phyloP scores from a whole-genome alignment of 805 yeast genomes.

The Saccharomyces kudriavzevii region DNA sequence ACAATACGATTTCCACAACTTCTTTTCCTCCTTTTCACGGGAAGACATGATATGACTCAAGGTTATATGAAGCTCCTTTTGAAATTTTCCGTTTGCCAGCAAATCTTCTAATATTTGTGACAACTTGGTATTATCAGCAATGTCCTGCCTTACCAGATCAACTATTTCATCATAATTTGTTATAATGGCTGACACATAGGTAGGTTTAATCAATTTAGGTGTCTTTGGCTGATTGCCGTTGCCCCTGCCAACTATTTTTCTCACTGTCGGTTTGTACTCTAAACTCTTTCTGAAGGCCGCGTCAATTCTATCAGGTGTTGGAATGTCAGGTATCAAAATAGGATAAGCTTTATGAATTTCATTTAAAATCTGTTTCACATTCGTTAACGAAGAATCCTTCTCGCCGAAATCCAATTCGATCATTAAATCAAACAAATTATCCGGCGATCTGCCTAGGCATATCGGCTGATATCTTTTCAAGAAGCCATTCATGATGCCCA shows the following conservation, averaged over 20 bases:
- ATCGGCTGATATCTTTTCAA: conserved; percentile 60
- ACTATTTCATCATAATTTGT: conserved; percentile 15
- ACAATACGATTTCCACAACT: conserved; percentile 24
- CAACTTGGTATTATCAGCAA: neutral
- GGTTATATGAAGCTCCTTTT: conserved; percentile 58
- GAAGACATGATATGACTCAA: conserved; percentile 47
- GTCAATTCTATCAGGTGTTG: conserved; percentile 35
- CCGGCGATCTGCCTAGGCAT: conserved; percentile 43
- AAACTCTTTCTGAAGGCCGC: conserved; percentile 48
- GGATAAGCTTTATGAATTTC: conserved; percentile 38
- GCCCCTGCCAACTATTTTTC: conserved; percentile 28
- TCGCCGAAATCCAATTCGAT: conserved; percentile 45
- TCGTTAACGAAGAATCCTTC: conserved; percentile 40
- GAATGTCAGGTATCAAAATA: conserved; percentile 34
- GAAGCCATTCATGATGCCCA: conserved; percentile 66
- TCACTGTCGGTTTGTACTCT: conserved; percentile 44
- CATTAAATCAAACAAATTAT: conserved; percentile 54
- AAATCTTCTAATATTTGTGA: neutral
- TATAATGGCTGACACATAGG: conserved; percentile 41
- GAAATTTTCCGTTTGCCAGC: conserved; percentile 34
- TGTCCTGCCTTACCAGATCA: neutral
- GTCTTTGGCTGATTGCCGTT: conserved; percentile 4
- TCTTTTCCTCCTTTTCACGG: conserved; percentile 29
- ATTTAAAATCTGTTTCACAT: conserved; percentile 39
- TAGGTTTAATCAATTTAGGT: conserved; percentile 26